Base-by-base conservation (phyloP, 192 early-diverging fungal genomes). In the Coemansia sp. region DNA sequence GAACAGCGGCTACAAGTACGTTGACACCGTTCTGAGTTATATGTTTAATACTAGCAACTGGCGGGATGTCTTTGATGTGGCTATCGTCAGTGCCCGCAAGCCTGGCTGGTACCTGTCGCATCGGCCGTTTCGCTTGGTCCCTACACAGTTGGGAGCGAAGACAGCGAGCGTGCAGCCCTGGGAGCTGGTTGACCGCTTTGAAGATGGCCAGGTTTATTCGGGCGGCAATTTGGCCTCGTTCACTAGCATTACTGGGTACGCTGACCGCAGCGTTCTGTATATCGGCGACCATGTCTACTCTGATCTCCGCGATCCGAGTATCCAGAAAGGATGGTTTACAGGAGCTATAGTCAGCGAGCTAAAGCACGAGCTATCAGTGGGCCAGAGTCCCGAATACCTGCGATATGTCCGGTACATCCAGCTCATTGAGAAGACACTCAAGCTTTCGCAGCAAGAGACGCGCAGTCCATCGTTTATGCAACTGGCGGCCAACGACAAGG, bases 271-370 rank as follows among this genome's bases (percentile, higher is more conserved):
- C 64, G 87, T 90, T 8, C 75, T 90, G 62, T 90, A 90, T 66
- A 78, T 90, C 70, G 89, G 89, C 70, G 89, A 90, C 69, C 89
- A 90, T 65, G 68, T 90, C 2, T 90, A 86, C 73, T 88, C 87
- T 49, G 89, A 90, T 49, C 73, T 90, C 16, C 81, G 85, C 43
- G 89, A 90, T 44, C 86, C 89, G 13, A 85, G 85, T 3, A 74
- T 88, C 33, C 89, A 90, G 66, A 83, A 84, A 68, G 89, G 89
- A 4, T 90, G 89, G 89, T 78, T 78, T 29, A 90, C 89, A 3
- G 82, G 89, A 3, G 89, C 89, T 0, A 90, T 90, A 40, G 84
- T 90, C 38, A 77, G 81, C 65, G 89, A 90, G 65, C 76, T 90
- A 10, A 75, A 74, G 34, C 50, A 81, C 41, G 89, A 90, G 75